Conservation (phyloP, 1,284 basidiomycete genomes). For the Phenoliferia sp. region DNA sequence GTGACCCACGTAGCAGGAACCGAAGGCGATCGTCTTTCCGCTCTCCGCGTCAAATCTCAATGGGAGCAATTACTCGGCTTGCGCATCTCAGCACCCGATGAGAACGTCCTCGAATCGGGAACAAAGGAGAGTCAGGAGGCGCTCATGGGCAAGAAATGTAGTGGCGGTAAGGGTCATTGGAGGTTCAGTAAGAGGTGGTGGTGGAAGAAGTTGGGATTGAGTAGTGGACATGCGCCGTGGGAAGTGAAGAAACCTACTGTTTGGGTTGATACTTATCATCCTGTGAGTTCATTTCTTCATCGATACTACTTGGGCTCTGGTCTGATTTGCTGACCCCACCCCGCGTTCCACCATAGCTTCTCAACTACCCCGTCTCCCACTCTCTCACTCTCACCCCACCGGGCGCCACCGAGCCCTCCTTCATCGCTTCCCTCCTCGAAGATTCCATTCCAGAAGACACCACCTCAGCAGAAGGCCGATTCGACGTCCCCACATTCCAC, state of each 20-base stretch:
- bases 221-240: not conserved
- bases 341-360: slow-evolving; percentile 6
- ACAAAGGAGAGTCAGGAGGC: slow-evolving; percentile 16
- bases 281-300: slow-evolving; percentile 46
- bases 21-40: slow-evolving; percentile 24
- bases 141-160: slow-evolving; percentile 5
- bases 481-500: slow-evolving; percentile 47
- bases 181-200: not conserved
- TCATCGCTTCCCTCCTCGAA: slow-evolving; percentile 53
- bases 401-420: slow-evolving; percentile 53
- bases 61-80: slow-evolving; percentile 33
- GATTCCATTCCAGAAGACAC: slow-evolving; percentile 47
- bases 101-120: slow-evolving; percentile 31
- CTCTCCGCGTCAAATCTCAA: slow-evolving; percentile 26
- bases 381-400: slow-evolving; percentile 28
- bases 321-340: not conserved
- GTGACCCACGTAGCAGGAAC: slow-evolving; percentile 34
- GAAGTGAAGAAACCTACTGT: slow-evolving; percentile 52
- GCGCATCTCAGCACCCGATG: slow-evolving; percentile 3
- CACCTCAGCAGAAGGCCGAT: slow-evolving; percentile 38
- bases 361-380: slow-evolving; percentile 29
- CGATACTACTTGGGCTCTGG: not conserved
- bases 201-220: not conserved
- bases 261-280: slow-evolving; percentile 79
- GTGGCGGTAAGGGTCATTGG: not conserved